Evolutionary conservation across 192 early-diverging fungal genomes (phyloP), one percentile per base, ranked within the genome.

Genomic region (Umbelopsis sp.): DNA sequence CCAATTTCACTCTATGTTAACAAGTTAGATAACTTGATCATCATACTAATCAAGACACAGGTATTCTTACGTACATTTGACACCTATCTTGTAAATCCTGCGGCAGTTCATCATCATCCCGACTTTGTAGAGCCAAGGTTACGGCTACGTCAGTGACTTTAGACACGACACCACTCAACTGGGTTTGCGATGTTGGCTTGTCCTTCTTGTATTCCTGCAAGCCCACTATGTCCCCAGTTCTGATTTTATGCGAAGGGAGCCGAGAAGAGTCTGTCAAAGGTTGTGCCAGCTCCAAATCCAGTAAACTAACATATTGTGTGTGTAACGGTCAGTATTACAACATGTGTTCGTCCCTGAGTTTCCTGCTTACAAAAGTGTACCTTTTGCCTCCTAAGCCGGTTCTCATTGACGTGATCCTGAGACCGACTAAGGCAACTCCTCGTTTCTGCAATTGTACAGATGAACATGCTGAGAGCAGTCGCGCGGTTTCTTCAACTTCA

Each of bases 211-310:
- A 83, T 73, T 80, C 85, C 59, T 88, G 89, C 5, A 93, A 38
- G 12, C 87, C 84, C 6, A 94, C 91, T 66, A 92, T 91, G 70
- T 94, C 92, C 36, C 92, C 92, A 0, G 86, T 80, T 9, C 86
- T 80, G 31, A 92, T 71, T 45, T 82, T 78, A 62, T 90, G 87
- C 0, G 88, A 52, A 3, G 89, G 89, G n/a, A 93, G 71, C 0
- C 74, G 51, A 36, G 81, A 73, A 20, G 79, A 80, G 9, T 77
- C 68, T 0, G 82, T 83, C n/a, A 82, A 84, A 4, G 83, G 80
- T 2, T 85, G 79, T 0, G 84, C 80, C 0, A 91, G 82, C 43
- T 92, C 91, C 11, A 90, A 73, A n/a, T 90, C 89, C 24, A 92
- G 74, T 65, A 90, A 70, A 52, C 82, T 88, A 69, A 24, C 25